phyloP scores from a whole-genome alignment of 257 asterid species.

The Fraxinus excelsior region DNA sequence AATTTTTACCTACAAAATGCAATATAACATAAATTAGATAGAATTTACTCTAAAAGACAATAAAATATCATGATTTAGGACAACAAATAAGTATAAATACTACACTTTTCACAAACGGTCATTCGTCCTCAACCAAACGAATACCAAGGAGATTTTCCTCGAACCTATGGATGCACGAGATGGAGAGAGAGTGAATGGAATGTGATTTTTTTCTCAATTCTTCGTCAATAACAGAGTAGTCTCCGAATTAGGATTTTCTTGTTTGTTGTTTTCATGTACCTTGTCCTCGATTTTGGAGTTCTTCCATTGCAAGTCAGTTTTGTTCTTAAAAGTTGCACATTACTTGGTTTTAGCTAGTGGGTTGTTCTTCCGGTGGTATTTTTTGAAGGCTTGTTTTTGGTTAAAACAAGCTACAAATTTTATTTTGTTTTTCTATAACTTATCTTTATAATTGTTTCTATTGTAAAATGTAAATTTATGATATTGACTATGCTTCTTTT shows the following conservation, averaged over 20 bases:
- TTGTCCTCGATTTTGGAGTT: neutral
- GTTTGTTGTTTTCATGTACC: neutral
- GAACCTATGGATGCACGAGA: constrained; percentile 60
- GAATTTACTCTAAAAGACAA: too few species aligned
- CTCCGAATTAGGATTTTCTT: neutral
- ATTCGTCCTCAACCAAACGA: constrained; percentile 30
- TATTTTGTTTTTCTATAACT: too few species aligned
- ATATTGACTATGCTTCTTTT: neutral
- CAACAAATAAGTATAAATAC: too few species aligned
- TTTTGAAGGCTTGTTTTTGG: neutral
- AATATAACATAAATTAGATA: too few species aligned
- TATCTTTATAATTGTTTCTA: neutral
- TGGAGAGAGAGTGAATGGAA: constrained; percentile 44
- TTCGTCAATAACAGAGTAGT: constrained; percentile 17
- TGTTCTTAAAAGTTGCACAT: neutral
- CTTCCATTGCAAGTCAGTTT: neutral
- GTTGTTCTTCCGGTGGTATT: neutral
- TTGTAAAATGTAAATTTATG: neutral
- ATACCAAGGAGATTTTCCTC: too few species aligned
- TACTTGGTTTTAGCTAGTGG: neutral
- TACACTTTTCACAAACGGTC: too few species aligned
- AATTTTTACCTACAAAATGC: too few species aligned
- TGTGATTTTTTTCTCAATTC: constrained; percentile 41
- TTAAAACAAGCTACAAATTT: neutral
- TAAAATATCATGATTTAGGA: too few species aligned